Evolutionary conservation across 306 rosid species (phyloP).

Genomic region (Sesbania bispinosa): DNA sequence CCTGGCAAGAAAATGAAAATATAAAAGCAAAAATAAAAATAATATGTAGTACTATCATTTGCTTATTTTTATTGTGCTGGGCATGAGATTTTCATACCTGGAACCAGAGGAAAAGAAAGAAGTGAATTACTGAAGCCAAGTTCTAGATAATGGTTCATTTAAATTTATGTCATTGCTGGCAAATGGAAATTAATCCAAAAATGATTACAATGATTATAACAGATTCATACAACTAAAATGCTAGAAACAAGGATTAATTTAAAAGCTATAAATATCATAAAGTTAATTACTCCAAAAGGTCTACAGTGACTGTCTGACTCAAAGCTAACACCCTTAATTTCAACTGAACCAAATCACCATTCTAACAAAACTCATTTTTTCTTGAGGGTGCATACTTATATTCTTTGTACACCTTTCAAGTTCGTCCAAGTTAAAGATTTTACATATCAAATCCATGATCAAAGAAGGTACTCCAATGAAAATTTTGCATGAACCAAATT

Average conservation of each 20-base stretch:
- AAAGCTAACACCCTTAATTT: neutral
- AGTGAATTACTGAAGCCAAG: neutral
- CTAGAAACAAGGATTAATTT: neutral
- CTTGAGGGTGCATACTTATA: neutral
- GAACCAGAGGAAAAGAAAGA: neutral
- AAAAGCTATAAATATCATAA: neutral
- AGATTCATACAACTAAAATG: neutral
- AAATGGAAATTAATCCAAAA: neutral
- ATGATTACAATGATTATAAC: neutral
- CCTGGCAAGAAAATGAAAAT: neutral
- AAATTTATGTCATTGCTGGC: neutral
- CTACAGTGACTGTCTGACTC: neutral
- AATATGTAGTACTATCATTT: neutral
- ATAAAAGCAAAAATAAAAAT: neutral
- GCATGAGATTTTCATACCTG: neutral
- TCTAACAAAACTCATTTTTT: neutral
- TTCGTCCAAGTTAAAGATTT: neutral
- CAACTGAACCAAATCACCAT: constrained; percentile 3
- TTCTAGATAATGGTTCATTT: neutral
- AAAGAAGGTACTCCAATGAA: neutral
- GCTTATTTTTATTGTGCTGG: too few relatives aligned
- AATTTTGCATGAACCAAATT: constrained; percentile 18
- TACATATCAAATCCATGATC: neutral
- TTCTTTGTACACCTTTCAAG: constrained; percentile 12
- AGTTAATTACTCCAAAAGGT: neutral